phyloP scores from a whole-genome alignment of 2,329 filamentous ascomycete species.

The Colletotrichum sp. region DNA sequence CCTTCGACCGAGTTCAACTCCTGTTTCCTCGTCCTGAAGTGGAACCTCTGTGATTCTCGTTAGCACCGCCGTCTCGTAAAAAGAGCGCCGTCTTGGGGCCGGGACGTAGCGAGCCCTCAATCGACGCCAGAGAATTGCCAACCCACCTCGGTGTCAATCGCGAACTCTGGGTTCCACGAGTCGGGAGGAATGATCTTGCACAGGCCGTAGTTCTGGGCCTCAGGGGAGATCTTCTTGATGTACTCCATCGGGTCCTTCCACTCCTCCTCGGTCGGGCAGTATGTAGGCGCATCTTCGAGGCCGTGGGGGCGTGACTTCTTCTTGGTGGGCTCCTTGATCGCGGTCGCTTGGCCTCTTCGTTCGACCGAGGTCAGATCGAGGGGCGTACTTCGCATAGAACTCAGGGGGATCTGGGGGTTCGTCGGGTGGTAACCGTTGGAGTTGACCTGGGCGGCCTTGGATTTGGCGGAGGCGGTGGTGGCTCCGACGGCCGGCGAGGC shows the following conservation, averaged over 20 bases:
- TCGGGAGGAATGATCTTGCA: conserved; percentile 96
- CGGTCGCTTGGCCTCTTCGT: conserved; percentile 82
- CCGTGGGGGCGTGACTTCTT: conserved; percentile 82
- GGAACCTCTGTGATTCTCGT: conserved; percentile 73
- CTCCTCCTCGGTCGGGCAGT: conserved; percentile 88
- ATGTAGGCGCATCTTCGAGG: conserved; percentile 89
- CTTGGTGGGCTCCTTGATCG: conserved; percentile 77
- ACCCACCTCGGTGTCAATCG: conserved; percentile 91
- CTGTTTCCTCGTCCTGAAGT: conserved; percentile 95
- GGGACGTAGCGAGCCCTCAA: not conserved
- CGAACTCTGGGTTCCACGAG: conserved; percentile 92
- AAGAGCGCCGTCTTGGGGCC: not conserved
- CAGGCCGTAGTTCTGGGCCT: conserved; percentile 87
- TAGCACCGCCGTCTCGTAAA: not conserved
- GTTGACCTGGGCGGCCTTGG: conserved; percentile 56
- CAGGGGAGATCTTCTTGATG: conserved; percentile 87
- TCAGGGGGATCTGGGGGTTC: conserved; percentile 58
- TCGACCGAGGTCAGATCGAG: conserved; percentile 91
- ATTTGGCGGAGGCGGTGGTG: conserved; percentile 44
- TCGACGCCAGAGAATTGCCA: not conserved
- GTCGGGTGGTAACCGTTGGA: conserved; percentile 58
- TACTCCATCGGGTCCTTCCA: conserved; percentile 95
- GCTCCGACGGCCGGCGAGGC: conserved; percentile 54
- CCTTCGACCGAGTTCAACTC: conserved; percentile 98
- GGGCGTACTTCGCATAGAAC: conserved; percentile 63